Evolutionary conservation across 1,139 yeast species (phyloP), one percentile per base, ranked within the genome.

Genomic region (Hyphopichia khmerensis): DNA sequence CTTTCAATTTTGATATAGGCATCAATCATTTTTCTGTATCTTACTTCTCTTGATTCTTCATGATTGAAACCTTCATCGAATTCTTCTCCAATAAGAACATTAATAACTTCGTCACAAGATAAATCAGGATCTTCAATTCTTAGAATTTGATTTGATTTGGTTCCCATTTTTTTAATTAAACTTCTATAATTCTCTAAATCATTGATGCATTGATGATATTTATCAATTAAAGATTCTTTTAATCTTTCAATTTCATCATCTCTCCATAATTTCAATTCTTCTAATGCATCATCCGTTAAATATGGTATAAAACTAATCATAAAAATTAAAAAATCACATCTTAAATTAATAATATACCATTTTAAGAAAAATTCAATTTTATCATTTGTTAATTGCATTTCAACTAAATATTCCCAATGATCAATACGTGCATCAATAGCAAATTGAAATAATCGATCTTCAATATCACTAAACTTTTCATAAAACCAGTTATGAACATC

Each of bases 331-430:
- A 33, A 13, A 21, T 33, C 35, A 33, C 40, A 23, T 18, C 24
- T 15, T 13, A 32, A 18, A 11, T 13, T 15, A 18, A 23, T 18
- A 19, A 33, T 13, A 13, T 38, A 38, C 40, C 40, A 38, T 19
- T 33, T 38, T n/a, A 26, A 19, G 14, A 17, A 32, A 23, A 31
- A 31, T 14, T 13, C 26, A 11, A 11, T 9, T 14, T 32, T 24
- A 19, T 19, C 29, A 11, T 32, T 6, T 14, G 9, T 32, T 4
- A 15, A 17, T 26, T n/a, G 21, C 16, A 38, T 24, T 14, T 6
- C 21, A 10, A 32, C 31, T 9, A 38, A 21, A n/a, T 31, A 31
- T 24, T 38, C 40, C 34, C 35, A 38, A 21, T 38, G 19, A n/a
- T 31, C 34, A 19, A 32, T 15, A 4, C 35, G 29, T n/a, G 29